phyloP scores from a whole-genome alignment of 805 yeast genomes.

The Limtongia smithiae region DNA sequence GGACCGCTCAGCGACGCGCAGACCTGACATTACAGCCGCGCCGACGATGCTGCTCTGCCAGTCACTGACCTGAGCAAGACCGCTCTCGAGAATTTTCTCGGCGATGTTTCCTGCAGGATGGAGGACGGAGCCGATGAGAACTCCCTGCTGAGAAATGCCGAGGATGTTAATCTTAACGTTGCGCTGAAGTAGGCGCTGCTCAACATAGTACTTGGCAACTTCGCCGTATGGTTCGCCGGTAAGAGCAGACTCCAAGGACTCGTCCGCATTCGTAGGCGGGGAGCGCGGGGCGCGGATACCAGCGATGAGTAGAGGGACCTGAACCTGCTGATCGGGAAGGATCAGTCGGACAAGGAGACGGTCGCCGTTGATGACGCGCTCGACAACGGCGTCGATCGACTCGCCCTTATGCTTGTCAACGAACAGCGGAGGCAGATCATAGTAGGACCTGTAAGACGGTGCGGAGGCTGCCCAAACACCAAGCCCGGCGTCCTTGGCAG shows the following conservation, averaged over 20 bases:
- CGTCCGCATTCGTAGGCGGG: constrained; percentile 40
- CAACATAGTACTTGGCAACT: constrained; percentile 62
- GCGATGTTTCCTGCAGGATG: constrained; percentile 80
- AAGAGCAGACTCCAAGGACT: constrained; percentile 32
- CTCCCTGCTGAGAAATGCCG: constrained; percentile 52
- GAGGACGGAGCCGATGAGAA: constrained; percentile 53
- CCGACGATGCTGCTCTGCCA: constrained; percentile 76
- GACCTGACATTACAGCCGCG: constrained; percentile 53
- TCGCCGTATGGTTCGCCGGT: constrained; percentile 57
- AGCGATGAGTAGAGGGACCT: constrained; percentile 61
- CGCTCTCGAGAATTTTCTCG: constrained; percentile 61
- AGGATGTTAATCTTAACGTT: constrained; percentile 54
- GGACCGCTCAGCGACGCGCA: constrained; percentile 61
- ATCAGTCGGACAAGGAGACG: constrained; percentile 60
- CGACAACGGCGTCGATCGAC: constrained; percentile 61
- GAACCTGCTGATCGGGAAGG: constrained; percentile 51
- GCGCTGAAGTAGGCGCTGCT: constrained; percentile 58
- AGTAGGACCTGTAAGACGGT: constrained; percentile 15
- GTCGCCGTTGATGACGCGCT: constrained; percentile 76
- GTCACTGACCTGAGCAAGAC: constrained; percentile 72
- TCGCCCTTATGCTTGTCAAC: constrained; percentile 39
- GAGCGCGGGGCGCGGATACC: constrained; percentile 74
- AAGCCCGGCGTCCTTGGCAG: constrained; percentile 48
- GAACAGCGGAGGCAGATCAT: constrained; percentile 37
- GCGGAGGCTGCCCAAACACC: constrained; percentile 53